Evolutionary conservation across 2,329 filamentous ascomycete species (phyloP), one percentile per base, ranked within the genome.

Genomic region (Exophiala aquamarina): DNA sequence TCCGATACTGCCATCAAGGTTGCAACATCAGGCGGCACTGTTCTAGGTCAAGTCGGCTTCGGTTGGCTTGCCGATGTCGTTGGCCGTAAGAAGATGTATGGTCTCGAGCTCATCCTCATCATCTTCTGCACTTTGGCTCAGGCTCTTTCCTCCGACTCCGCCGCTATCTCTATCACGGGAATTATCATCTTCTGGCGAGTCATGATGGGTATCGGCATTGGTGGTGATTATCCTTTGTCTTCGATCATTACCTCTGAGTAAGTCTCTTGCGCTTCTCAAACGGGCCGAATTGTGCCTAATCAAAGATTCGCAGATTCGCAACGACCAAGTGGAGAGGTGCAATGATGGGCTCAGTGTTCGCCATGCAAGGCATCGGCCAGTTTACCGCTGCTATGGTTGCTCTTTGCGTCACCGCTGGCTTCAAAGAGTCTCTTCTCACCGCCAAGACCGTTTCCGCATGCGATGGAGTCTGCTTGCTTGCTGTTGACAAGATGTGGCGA

Each of bases 401-500:
- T 65, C 73, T 93, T 37, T 87, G 91, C 60, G 78, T 87, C 47
- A 86, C 84, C 0, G 71, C 82, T 11, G 84, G 83, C 38, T 90
- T 89, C 75, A 86, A 82, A 67, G 70, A 77, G 13, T 79, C 81
- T 4, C 76, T 89, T 0, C 59, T 73, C 40, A 68, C 69, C 1
- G 78, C 81, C 11, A 62, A 71, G 20, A 71, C 70, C 4, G 72
- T 77, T 3, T 71, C 70, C 20, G 66, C 73, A 37, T 93, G 89
- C 65, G 75, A 77, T 42, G 76, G 74, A 20, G 73, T 70, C 32
- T 93, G 88, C 61, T 78, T 79, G 46, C 63, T 79, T 0, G 86
- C 87, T 1, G 86, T 91, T 4, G 88, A 93, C 72, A 90, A 89
- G 76, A 91, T 91, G 85, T 93, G 88, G 88, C 80, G 88, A 57